Evolutionary conservation across 306 rosid species (phyloP).

Genomic region (Styphnolobium japonicum): DNA sequence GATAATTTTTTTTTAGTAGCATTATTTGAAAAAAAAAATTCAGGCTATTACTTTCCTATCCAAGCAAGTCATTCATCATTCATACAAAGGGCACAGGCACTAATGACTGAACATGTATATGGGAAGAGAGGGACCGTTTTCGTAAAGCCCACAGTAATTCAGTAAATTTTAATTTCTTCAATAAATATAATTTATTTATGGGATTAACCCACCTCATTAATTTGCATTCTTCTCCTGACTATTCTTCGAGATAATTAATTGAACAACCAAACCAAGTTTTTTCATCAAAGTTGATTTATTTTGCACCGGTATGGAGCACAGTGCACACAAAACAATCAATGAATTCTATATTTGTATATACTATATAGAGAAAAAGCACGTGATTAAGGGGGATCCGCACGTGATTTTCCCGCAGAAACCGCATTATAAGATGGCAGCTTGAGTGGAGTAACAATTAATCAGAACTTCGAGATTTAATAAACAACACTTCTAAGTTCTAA

Average conservation of each 20-base stretch:
- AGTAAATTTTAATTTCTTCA: neutral
- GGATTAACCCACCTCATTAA: neutral
- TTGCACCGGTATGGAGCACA: neutral
- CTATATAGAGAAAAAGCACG: neutral
- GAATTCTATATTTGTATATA: neutral
- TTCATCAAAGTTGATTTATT: neutral
- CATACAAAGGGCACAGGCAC: too few relatives aligned
- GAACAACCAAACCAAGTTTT: neutral
- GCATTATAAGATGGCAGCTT: neutral
- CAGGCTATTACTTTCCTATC: too few relatives aligned
- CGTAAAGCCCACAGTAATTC: neutral
- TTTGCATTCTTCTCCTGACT: neutral
- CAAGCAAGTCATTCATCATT: neutral
- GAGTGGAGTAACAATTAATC: neutral
- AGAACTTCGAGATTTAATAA: neutral
- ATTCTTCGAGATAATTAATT: neutral
- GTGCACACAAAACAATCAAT: neutral
- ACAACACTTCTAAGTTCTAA: neutral
- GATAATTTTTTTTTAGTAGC: too few relatives aligned
- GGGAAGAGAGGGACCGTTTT: neutral
- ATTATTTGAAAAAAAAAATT: too few relatives aligned
- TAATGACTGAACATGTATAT: too few relatives aligned
- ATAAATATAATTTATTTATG: neutral
- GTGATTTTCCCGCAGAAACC: neutral
- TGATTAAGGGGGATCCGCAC: neutral